phyloP scores from a whole-genome alignment of 108 stramenopile genomes.

The Nitzschia inconspicua region DNA sequence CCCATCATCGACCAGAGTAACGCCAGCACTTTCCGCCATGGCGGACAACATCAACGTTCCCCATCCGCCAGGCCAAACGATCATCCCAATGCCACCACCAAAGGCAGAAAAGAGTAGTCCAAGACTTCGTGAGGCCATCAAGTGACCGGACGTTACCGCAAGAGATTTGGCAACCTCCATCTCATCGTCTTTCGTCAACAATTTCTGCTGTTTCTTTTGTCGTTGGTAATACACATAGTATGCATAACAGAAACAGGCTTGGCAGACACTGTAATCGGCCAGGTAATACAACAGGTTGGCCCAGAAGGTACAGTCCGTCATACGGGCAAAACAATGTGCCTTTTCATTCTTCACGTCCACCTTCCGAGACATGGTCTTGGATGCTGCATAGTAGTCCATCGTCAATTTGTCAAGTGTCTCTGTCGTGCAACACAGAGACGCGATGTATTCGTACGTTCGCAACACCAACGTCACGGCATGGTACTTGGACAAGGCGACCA shows the following conservation, averaged over 20 bases:
- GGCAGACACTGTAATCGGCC: slow-evolving; percentile 57
- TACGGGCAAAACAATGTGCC: neutral
- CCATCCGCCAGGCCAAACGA: slow-evolving; percentile 47
- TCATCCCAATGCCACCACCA: slow-evolving; percentile 42
- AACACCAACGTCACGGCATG: slow-evolving; percentile 44
- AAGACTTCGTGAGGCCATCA: slow-evolving; percentile 30
- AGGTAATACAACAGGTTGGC: slow-evolving; percentile 46
- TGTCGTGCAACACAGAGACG: slow-evolving; percentile 6
- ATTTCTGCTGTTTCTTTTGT: neutral
- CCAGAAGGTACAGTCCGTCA: slow-evolving; percentile 26
- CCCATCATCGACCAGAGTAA: slow-evolving; percentile 33
- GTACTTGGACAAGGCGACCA: slow-evolving; percentile 41
- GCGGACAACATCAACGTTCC: slow-evolving; percentile 37
- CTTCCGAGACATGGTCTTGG: slow-evolving; percentile 15
- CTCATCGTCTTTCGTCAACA: slow-evolving; percentile 5
- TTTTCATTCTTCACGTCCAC: neutral
- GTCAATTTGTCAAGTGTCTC: slow-evolving; percentile 41
- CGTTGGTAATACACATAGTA: slow-evolving; percentile 45
- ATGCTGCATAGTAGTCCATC: slow-evolving; percentile 38
- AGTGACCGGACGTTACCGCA: slow-evolving; percentile 23
- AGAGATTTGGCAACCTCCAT: slow-evolving; percentile 26
- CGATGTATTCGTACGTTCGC: slow-evolving; percentile 46
- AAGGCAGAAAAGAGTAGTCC: slow-evolving; percentile 28
- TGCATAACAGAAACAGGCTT: slow-evolving; percentile 44
- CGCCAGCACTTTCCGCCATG: slow-evolving; percentile 36